Evolutionary conservation across 148 eudicot genomes (phyloP).

Genomic region (Vaccinium darrowii): DNA sequence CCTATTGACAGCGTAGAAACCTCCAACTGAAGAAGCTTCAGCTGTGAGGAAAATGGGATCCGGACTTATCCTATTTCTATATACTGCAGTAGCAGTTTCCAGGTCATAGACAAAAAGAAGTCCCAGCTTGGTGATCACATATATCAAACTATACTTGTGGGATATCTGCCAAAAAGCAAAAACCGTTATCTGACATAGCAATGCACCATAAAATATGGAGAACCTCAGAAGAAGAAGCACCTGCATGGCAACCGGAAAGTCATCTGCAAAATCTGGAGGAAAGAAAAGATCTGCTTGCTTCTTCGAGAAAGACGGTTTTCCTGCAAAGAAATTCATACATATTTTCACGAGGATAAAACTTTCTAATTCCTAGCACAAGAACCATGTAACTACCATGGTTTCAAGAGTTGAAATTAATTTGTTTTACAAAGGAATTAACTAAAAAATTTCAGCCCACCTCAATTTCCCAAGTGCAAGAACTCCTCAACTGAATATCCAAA

Average conservation of each 20-base stretch:
- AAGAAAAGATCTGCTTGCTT: constrained; percentile 98
- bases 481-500: not conserved
- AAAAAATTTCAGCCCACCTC: not conserved
- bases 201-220: not conserved
- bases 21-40: constrained; percentile 88
- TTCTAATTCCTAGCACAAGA: constrained; percentile 10
- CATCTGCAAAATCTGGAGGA: constrained; percentile 97
- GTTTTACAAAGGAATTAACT: not conserved
- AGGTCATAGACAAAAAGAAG: constrained; percentile 95
- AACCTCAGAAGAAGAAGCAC: constrained; percentile 30
- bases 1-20: constrained; percentile 92
- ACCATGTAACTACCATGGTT: constrained; percentile 8
- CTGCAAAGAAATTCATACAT: constrained; percentile 37
- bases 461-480: not conserved
- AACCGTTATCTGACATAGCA: not conserved
- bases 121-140: constrained; percentile 95
- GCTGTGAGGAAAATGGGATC: constrained; percentile 94
- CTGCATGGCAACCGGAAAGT: constrained; percentile 99
- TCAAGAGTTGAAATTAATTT: not conserved
- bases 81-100: constrained; percentile 93
- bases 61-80: constrained; percentile 95
- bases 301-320: constrained; percentile 79
- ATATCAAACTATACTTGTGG: constrained; percentile 79
- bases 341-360: not conserved
- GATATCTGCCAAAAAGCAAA: constrained; percentile 64